Percentiles rank a stretch among this genome's conserved stretches.
Evolutionary conservation across 306 rosid species (phyloP).

Genomic region (Glycyrrhiza uralensis): DNA sequence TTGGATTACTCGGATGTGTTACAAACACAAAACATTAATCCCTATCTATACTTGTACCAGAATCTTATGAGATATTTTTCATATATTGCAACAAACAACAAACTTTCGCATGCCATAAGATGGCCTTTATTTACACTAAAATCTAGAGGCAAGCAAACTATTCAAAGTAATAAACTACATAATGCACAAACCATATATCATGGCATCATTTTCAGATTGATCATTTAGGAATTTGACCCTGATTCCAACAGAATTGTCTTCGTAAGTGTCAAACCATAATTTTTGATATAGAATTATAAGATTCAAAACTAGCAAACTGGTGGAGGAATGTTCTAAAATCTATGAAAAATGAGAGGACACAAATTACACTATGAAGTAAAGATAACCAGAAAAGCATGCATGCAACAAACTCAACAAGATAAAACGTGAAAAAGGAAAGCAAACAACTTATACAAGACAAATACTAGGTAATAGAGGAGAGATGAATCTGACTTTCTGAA

Average conservation of each 20-base stretch:
- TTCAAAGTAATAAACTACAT: not conserved
- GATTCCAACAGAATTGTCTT: not conserved
- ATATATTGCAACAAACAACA: not conserved
- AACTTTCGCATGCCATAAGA: not conserved
- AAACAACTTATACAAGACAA: slow-evolving; percentile 9
- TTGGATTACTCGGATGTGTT: not conserved
- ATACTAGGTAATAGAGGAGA: not conserved
- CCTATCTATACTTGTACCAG: not conserved
- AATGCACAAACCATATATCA: not conserved
- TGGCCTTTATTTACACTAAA: not conserved
- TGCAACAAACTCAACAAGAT: not conserved
- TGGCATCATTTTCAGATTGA: not conserved
- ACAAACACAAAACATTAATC: not conserved
- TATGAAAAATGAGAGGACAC: not conserved
- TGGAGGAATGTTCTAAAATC: not conserved
- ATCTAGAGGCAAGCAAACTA: not conserved
- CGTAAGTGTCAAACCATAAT: not conserved
- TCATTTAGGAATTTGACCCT: not conserved
- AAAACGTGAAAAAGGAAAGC: not conserved
- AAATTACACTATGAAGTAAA: not conserved
- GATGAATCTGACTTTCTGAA: not conserved
- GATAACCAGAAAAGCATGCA: not conserved
- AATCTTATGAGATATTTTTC: not conserved
- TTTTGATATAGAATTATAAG: not conserved
- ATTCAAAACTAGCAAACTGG: slow-evolving; percentile 3